Evolutionary conservation across 2,329 filamentous ascomycete species (phyloP), one percentile per base, ranked within the genome.

Genomic region (Colletotrichum lentis): DNA sequence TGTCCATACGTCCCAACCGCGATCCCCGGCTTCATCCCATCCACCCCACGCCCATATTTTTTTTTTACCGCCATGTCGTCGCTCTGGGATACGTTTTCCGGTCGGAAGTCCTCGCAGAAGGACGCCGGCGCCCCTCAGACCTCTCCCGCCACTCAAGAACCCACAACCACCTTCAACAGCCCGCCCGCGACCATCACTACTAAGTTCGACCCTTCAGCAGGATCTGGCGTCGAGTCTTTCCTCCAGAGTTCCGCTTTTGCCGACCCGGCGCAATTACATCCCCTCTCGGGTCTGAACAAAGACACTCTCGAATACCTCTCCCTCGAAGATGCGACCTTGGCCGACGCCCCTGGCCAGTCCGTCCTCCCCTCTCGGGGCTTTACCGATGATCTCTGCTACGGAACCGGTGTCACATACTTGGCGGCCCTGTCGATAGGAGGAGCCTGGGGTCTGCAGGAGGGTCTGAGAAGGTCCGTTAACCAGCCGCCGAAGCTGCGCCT

Each of bases 311-410:
- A 99, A 80, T 99, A 99, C 81, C 87, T 99, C 72, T 90, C 91
- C 31, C 90, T 99, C 76, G 96, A 99, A 81, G 96, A 99, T 78
- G 92, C 93, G 57, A 88, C 90, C 35, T 88, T 97, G 67, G 94
- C 93, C 70, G 90, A 96, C 75, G 86, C 97, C 22, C 94, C 94
- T 56, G 94, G 90, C 68, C 91, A 92, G 78, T 96, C 95, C 50
- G 91, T 94, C 62, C 87, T 99, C 62, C 96, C 96, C 50, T 97
- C 94, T 64, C 91, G 96, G 79, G 96, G 96, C 78, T 99, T 97
- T 89, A 97, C 94, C 69, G 96, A 99, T 78, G 96, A 99, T 79
- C 88, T 99, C 69, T 98, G 96, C 82, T 99, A 99, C 79, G 96
- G 96, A 76, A 96, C 96, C 24, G 96, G 96, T 74, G 90, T 95